phyloP scores from a whole-genome alignment of 2,329 filamentous ascomycete species.

The Tolypocladium paradoxum region DNA sequence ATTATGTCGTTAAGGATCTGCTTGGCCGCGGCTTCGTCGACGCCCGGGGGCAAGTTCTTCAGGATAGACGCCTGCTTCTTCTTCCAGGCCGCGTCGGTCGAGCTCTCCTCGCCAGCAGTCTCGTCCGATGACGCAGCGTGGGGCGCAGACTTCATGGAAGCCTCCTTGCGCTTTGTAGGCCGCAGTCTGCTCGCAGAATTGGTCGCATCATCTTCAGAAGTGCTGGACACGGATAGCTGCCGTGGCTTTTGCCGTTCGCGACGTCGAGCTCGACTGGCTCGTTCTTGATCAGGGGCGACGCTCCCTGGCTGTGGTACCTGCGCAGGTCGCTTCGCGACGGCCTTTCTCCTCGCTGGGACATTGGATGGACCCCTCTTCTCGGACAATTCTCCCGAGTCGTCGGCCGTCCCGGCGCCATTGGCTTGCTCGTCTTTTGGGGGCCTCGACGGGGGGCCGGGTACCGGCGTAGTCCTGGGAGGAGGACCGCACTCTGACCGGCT shows the following conservation, averaged over 20 bases:
- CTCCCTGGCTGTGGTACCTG: neutral
- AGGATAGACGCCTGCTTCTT: conserved; percentile 54
- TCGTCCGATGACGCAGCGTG: conserved; percentile 37
- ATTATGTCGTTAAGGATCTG: conserved; percentile 96
- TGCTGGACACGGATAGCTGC: conserved; percentile 14
- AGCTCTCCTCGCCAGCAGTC: conserved; percentile 27
- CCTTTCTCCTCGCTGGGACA: conserved; percentile 6
- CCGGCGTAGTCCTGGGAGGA: conserved; percentile 1
- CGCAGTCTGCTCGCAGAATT: conserved; percentile 12
- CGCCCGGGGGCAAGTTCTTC: conserved; percentile 67
- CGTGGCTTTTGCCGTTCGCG: conserved; percentile 9
- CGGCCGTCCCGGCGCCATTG: conserved; percentile 6
- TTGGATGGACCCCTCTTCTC: conserved; percentile 11
- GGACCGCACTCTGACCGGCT: conserved; percentile 9
- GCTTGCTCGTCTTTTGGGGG: neutral
- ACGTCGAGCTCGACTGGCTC: conserved; percentile 8
- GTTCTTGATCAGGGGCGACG: conserved; percentile 3
- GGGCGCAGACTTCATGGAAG: conserved; percentile 27
- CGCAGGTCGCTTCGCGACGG: conserved; percentile 5
- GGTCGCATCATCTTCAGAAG: conserved; percentile 13
- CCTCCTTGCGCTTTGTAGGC: conserved; percentile 19
- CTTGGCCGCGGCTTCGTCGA: conserved; percentile 73
- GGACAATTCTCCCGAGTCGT: conserved; percentile 11
- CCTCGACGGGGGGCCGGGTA: neutral
- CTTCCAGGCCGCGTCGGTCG: conserved; percentile 42